phyloP scores from a whole-genome alignment of 139 green algal species.

The Tetraselmis chui region DNA sequence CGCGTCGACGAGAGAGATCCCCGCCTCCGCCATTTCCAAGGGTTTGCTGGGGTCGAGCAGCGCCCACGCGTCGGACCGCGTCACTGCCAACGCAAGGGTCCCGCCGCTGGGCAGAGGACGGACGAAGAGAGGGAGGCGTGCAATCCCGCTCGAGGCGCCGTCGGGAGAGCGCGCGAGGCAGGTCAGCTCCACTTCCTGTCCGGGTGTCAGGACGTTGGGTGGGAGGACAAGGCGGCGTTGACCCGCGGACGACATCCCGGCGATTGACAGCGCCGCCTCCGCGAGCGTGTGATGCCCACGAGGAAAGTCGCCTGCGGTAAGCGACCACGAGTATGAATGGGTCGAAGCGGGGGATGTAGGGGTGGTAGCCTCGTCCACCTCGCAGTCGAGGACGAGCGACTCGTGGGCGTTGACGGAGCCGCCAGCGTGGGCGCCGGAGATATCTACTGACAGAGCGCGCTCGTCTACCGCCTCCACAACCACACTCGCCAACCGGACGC shows the following conservation, averaged over 20 bases:
- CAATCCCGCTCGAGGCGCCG: neutral
- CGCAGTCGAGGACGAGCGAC: neutral
- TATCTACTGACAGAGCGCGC: neutral
- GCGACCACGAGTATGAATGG: neutral
- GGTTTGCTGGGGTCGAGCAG: neutral
- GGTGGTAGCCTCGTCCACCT: neutral
- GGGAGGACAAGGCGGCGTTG: neutral
- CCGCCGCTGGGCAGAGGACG: neutral
- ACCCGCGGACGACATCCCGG: neutral
- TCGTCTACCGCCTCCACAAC: neutral
- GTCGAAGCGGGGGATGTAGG: neutral
- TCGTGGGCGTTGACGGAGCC: neutral
- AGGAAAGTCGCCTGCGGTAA: neutral
- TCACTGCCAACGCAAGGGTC: neutral
- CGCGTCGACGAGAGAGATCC: neutral
- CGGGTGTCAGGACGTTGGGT: neutral
- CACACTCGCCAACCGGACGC: neutral
- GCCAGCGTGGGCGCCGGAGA: neutral
- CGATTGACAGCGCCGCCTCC: neutral
- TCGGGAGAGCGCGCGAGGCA: neutral
- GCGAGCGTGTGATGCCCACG: neutral
- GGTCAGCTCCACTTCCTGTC: neutral
- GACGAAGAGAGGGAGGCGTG: neutral
- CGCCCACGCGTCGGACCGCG: neutral
- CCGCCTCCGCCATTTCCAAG: neutral